A percentile compares a stretch with the other conserved stretches of the same genome.
Evolutionary conservation across 805 yeast genomes (phyloP).

Genomic region (Yarrowia bubula): DNA sequence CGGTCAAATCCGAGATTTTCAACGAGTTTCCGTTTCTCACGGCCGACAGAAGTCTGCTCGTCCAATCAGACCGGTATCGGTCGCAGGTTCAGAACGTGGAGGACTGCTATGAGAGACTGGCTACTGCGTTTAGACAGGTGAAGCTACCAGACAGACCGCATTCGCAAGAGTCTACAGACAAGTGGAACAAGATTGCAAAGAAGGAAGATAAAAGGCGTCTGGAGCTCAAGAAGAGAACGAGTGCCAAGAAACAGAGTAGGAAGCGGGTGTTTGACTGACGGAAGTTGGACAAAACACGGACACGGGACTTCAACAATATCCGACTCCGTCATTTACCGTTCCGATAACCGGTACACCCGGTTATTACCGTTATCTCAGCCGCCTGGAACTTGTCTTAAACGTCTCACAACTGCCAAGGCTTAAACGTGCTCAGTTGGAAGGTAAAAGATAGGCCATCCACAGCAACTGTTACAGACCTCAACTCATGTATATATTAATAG

Average conservation of each 20-base stretch:
- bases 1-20: neutral
- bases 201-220: constrained; percentile 5
- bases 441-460: no score
- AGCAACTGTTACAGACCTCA: no score
- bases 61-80: neutral
- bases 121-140: neutral
- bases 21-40: neutral
- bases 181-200: neutral
- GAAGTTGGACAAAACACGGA: neutral
- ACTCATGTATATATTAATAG: no score
- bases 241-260: neutral
- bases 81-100: constrained; percentile 11
- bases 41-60: neutral
- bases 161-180: neutral
- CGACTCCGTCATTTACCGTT: no score
- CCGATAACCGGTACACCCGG: no score
- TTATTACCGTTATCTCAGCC: no score
- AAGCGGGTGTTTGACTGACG: neutral
- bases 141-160: neutral
- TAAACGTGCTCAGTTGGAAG: neutral
- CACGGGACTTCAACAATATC: no score
- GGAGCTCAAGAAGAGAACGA: neutral
- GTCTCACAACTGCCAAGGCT: neutral
- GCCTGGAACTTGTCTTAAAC: no score
- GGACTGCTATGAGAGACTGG: constrained; percentile 12